These are phyloP conservation scores for Ceratocystis ficicola DNA, from an alignment of 2,329 filamentous ascomycete species.

Conservation along the genomic window DNA sequence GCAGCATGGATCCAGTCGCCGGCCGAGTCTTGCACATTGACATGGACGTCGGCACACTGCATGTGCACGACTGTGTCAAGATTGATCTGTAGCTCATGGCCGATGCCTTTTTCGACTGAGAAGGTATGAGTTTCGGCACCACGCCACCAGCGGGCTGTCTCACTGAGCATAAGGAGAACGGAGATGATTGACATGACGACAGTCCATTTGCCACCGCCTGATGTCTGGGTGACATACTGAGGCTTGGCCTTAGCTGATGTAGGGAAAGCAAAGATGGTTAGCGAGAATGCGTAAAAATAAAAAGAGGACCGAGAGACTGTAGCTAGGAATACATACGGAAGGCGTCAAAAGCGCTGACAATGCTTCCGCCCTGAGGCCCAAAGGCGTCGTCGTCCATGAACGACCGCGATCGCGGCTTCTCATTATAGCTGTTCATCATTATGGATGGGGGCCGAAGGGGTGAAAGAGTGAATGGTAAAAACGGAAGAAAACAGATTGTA, in stretches of 20 bases:
- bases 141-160: constrained; percentile 70
- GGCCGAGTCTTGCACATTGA: constrained; percentile 93
- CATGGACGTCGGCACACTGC: constrained; percentile 74
- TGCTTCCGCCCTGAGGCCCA: constrained; percentile 51
- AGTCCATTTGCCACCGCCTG: constrained; percentile 88
- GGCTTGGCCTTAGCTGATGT: constrained; percentile 87
- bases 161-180: constrained; percentile 60
- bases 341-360: constrained; percentile 84
- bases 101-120: constrained; percentile 82
- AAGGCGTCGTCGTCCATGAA: constrained; percentile 64
- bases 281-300: no score
- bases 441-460: constrained; percentile 10
- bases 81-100: constrained; percentile 83
- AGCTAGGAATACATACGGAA: constrained; percentile 56
- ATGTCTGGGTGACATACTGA: constrained; percentile 74
- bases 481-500: neutral
- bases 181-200: constrained; percentile 67
- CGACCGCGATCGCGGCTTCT: constrained; percentile 27
- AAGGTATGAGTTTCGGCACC: constrained; percentile 82
- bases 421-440: constrained; percentile 70
- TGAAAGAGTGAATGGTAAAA: no score
- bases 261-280: neutral
- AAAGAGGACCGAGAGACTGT: neutral
- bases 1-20: constrained; percentile 84
- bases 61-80: constrained; percentile 86